Base-by-base conservation (phyloP, 2,329 filamentous ascomycete genomes). In the Aaosphaeria pasadenensis region DNA sequence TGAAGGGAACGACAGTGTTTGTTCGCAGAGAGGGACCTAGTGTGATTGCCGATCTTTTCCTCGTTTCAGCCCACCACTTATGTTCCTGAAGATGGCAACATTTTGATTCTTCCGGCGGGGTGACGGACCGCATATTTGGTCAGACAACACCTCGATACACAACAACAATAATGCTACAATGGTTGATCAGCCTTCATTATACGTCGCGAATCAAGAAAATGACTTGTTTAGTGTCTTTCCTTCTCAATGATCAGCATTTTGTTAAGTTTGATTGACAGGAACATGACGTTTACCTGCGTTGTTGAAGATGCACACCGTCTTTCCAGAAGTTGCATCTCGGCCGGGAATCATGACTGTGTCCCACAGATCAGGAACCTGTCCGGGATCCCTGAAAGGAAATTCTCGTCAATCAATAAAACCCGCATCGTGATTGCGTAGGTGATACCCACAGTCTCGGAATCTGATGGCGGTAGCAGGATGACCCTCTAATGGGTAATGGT, bases 81-180 rank as follows among this genome's bases (percentile, higher is more conserved):
- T 49, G 50, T 56, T 50, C 52, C 43, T 60, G 46, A 43, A 38
- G 42, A 33, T 9, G 32, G 35, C 30, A 42, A 31, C n/a, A 29
- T 39, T 38, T 24, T 44, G 39, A 59, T 59, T 65, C 54, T 63
- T 47, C 61, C 60, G 61, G 53, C 64, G 63, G 64, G 44, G 55
- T 60, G 42, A 48, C 64, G 63, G 63, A 61, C 64, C 64, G 64
- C 44, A 44, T 52, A 46, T 48, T 59, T 49, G 45, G 50, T 43
- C 41, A 33, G 30, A 24, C 17, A 24, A 24, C 17, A 24, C 17
- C 17, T 24, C 17, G 17, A 24, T 24, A 24, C 17, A 24, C 17
- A 24, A 24, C 17, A 24, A 24, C 17, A 24, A 24, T 24, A 24
- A 24, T 24, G 3, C 17, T 24, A 24, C 17, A 24, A 24, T 24